Evolutionary conservation across 805 yeast species (phyloP), one percentile per base, ranked within the genome.

Genomic region (Wickerhamiella cacticola): DNA sequence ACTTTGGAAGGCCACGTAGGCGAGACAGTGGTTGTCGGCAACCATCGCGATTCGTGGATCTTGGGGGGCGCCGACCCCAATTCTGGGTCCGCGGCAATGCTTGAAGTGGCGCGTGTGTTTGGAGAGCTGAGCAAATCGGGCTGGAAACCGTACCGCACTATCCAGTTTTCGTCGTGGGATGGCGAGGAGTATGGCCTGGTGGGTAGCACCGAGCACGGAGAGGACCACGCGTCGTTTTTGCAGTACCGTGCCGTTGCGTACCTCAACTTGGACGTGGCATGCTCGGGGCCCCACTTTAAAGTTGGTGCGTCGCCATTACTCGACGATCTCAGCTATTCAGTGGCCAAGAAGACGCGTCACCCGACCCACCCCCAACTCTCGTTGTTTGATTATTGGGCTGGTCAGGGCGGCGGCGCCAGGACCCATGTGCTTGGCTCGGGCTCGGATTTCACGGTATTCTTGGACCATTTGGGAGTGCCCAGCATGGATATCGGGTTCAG

Each of bases 51-150:
- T 59, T 79, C 88, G 2, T 83, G 89, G 92, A 73, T 79, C 50
- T 75, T 78, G 49, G 83, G 83, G 43, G 85, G 85, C 13, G 87
- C 88, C 1, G 92, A 82, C 63, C 88, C 92, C 25, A 82, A 82
- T 61, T 72, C 80, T 23, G 89, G 89, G 1, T 72, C 82, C 15
- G 79, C 87, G 1, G 75, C 70, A 0, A 52, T 80, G 53, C 61
- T 82, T 38, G 89, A 82, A 59, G 63, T 82, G 36, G 78, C 79
- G 6, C 68, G 83, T 42, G 78, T 75, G 1, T 66, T 80, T 29
- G 73, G 76, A 21, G 73, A 68, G 38, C 65, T 82, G 46, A 52
- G 61, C 26, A 65, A 71, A 51, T 48, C 53, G 13, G 86, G 85
- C 7, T 84, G 88, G 88, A 74, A 72, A 56, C 94, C 94, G 9